phyloP scores from a whole-genome alignment of 371 early-diverging fungal genomes.

The Actinomortierella wolfii region DNA sequence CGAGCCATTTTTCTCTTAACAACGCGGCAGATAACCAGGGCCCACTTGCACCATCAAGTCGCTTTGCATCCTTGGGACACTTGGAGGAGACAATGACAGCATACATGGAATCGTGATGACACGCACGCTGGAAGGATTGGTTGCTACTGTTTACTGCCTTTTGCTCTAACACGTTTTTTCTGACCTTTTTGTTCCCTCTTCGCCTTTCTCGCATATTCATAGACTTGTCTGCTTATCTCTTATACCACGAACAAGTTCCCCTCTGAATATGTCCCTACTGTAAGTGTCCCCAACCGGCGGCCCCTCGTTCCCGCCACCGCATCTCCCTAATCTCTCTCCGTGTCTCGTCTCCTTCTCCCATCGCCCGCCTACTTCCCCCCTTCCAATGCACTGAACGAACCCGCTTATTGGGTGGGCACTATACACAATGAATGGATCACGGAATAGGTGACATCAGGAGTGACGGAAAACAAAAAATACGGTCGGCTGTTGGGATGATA shows the following conservation, averaged over 20 bases:
- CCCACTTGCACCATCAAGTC: no score
- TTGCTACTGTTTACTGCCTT: no score
- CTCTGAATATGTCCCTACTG: slow-evolving; percentile 98
- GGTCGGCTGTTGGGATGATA: no score
- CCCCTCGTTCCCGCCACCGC: neutral
- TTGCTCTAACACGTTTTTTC: neutral
- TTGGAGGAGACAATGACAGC: no score
- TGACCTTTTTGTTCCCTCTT: slow-evolving; percentile 1
- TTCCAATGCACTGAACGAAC: no score
- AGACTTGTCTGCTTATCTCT: slow-evolving; percentile 96
- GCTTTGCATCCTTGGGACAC: no score
- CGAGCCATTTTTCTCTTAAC: slow-evolving; percentile 3
- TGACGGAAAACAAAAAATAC: no score
- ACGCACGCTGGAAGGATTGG: neutral
- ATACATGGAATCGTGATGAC: neutral
- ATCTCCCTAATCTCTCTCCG: neutral
- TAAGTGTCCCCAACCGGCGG: slow-evolving; percentile 57
- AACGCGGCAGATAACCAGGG: no score
- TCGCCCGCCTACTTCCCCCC: neutral
- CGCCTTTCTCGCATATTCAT: slow-evolving; percentile 6
- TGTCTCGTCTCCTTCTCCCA: neutral
- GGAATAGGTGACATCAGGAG: no score
- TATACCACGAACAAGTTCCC: slow-evolving; percentile 99
- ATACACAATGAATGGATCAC: no score
- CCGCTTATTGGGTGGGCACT: no score